Evolutionary conservation across 2,329 filamentous ascomycete genomes (phyloP).

Genomic region (Thielaviopsis punctulata): DNA sequence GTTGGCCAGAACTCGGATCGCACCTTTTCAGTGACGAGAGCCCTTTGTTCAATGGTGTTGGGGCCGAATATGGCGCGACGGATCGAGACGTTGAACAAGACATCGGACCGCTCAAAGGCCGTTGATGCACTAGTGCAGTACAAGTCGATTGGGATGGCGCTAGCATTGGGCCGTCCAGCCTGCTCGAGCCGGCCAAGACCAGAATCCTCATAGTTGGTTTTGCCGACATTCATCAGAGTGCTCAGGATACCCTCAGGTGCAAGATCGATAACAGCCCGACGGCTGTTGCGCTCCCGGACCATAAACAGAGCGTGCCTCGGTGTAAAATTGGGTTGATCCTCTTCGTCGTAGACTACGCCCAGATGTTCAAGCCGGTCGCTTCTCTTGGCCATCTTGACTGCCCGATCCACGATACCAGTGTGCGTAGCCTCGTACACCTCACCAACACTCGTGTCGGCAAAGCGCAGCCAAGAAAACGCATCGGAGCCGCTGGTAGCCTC

Average conservation of each 20-base stretch:
- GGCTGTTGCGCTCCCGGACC: conserved; percentile 53
- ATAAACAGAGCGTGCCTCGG: conserved; percentile 68
- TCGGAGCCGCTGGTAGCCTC: conserved; percentile 42
- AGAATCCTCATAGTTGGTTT: conserved; percentile 43
- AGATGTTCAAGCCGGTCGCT: conserved; percentile 46
- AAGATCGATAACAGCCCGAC: conserved; percentile 48
- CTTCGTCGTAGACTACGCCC: conserved; percentile 54
- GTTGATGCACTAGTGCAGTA: conserved; percentile 52
- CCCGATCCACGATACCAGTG: conserved; percentile 55
- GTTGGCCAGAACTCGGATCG: conserved; percentile 47
- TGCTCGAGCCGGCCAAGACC: conserved; percentile 68
- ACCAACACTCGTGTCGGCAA: conserved; percentile 57
- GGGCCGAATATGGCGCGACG: conserved; percentile 60
- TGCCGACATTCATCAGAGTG: conserved; percentile 64
- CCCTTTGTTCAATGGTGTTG: conserved; percentile 47
- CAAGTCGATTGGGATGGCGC: conserved; percentile 74
- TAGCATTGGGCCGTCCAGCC: conserved; percentile 58
- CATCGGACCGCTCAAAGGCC: conserved; percentile 32
- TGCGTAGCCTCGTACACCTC: conserved; percentile 58
- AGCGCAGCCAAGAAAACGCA: conserved; percentile 79
- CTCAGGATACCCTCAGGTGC: conserved; percentile 55
- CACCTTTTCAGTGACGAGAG: conserved; percentile 56
- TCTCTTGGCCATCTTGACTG: conserved; percentile 39
- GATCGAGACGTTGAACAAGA: conserved; percentile 57
- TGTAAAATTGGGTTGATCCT: conserved; percentile 44